These are phyloP conservation scores for Bipolaris oryzae DNA, from an alignment of 2,329 filamentous ascomycete species.

Conservation along the genomic window DNA sequence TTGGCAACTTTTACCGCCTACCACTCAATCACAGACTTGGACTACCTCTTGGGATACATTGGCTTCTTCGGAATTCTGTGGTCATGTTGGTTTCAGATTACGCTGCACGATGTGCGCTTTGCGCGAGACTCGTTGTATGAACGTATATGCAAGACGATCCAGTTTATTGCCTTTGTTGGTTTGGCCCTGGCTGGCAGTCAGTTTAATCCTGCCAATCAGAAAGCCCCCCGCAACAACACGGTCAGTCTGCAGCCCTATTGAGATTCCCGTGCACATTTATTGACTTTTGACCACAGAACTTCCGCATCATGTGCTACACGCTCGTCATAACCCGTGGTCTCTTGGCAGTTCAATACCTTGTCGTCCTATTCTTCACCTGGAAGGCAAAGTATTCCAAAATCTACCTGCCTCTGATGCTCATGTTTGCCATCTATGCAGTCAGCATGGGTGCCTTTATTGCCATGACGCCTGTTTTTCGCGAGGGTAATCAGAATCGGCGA, in stretches of 20 bases:
- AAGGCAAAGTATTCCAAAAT: constrained; percentile 40
- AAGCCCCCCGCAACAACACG: constrained; percentile 34
- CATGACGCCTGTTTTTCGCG: constrained; percentile 44
- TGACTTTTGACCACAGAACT: constrained; percentile 34
- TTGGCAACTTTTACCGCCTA: constrained; percentile 49
- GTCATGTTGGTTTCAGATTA: constrained; percentile 49
- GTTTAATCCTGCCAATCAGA: constrained; percentile 39
- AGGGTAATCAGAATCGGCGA: constrained; percentile 14
- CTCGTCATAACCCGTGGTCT: constrained; percentile 43
- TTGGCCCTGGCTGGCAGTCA: constrained; percentile 45
- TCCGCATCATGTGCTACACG: constrained; percentile 44
- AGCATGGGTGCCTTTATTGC: constrained; percentile 38
- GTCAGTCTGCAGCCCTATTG: constrained; percentile 16
- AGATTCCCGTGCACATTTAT: background rate
- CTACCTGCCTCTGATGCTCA: constrained; percentile 42
- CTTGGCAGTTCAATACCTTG: constrained; percentile 41
- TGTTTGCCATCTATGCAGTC: constrained; percentile 36
- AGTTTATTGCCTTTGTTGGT: constrained; percentile 48
- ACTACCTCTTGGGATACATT: constrained; percentile 45
- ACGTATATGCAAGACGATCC: constrained; percentile 45
- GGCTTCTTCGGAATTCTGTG: constrained; percentile 50
- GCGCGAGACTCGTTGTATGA: constrained; percentile 48
- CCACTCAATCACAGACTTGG: constrained; percentile 45
- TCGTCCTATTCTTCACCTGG: constrained; percentile 43
- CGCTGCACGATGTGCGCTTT: constrained; percentile 50